Percentiles rank a stretch among this genome's conserved stretches.
Conservation (phyloP, 805 yeast species). For the Saccharomycopsis guyanensis region DNA sequence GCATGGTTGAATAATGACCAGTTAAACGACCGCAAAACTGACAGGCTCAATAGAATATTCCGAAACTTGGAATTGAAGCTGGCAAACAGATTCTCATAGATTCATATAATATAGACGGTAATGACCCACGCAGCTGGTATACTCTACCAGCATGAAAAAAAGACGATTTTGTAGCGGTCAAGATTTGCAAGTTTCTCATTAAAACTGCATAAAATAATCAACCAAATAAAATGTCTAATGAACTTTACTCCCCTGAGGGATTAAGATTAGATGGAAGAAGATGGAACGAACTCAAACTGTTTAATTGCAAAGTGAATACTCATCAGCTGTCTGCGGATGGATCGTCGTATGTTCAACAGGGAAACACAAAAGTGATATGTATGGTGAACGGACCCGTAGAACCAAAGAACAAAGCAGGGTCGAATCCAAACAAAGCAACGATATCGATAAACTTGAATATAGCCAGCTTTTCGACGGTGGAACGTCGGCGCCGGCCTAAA, state of each 20-base stretch:
- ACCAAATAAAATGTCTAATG: constrained; percentile 60
- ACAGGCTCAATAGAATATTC: not conserved
- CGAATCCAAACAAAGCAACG: constrained; percentile 38
- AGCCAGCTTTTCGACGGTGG: constrained; percentile 56
- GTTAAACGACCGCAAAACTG: not conserved
- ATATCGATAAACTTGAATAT: constrained; percentile 59
- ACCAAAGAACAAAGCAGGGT: constrained; percentile 53
- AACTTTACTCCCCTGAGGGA: constrained; percentile 93
- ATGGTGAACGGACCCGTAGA: constrained; percentile 87
- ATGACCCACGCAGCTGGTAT: too few species aligned
- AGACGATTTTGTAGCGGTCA: too few species aligned
- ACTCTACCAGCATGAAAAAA: too few species aligned
- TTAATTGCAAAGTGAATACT: constrained; percentile 75
- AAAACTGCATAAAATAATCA: not conserved
- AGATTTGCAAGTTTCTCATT: not conserved
- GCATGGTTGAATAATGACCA: not conserved
- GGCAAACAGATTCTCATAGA: too few species aligned
- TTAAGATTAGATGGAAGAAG: constrained; percentile 88
- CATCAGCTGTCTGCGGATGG: constrained; percentile 89
- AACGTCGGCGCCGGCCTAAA: constrained; percentile 59
- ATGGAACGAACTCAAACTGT: constrained; percentile 85
- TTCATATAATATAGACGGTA: too few species aligned
- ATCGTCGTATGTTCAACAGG: constrained; percentile 86
- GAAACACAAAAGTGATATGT: constrained; percentile 82
- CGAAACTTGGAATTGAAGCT: not conserved